Base-by-base conservation (phyloP, 2,329 filamentous ascomycete genomes). In the Macroventuria anomochaeta region DNA sequence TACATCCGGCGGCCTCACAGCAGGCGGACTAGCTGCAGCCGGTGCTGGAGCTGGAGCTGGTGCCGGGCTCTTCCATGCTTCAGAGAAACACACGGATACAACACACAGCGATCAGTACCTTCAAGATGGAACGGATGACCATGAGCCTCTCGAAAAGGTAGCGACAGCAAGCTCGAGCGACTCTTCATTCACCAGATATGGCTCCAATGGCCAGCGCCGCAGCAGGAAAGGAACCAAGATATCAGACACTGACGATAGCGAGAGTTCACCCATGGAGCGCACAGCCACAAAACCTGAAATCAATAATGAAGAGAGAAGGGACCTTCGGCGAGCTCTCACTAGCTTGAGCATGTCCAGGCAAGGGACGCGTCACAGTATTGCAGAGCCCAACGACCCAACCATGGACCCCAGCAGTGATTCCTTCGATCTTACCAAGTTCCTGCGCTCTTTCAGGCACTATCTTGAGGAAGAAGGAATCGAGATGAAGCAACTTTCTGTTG, bases 401-500 rank as follows among this genome's bases (percentile, higher is more conserved):
- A 71, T 85, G n/a, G 81, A 85, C 60, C 83, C 83, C 0, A 73
- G 65, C 7, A 80, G 74, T 28, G 75, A 78, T 1, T 69, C 78
- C n/a, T 84, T 85, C 61, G 78, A 84, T 52, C 76, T 83, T 10
- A 76, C 80, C 58, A 83, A 80, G 68, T 85, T 81, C 73, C 68
- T 80, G 37, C 76, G 75, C 7, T 79, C 79, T 73, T 76, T 80
- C 44, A 69, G 83, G 59, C 75, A 77, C 40, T 61, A 81, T 26
- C 70, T 87, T 29, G 79, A 84, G 29, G 79, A 80, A 15, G 83
- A 88, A 52, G 82, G 83, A 0, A 75, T 87, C 38, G 79, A 78
- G 53, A 73, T 76, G 56, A 81, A 77, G 59, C 76, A 77, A 6
- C 82, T 86, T 0, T 86, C 87, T 3, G 78, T 90, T 6, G 81